A percentile compares a stretch with the other conserved stretches of the same genome.
These are phyloP conservation scores for Hygrocybe punicea DNA, from an alignment of 768 basidiomycete genomes.

Conservation along the genomic window DNA sequence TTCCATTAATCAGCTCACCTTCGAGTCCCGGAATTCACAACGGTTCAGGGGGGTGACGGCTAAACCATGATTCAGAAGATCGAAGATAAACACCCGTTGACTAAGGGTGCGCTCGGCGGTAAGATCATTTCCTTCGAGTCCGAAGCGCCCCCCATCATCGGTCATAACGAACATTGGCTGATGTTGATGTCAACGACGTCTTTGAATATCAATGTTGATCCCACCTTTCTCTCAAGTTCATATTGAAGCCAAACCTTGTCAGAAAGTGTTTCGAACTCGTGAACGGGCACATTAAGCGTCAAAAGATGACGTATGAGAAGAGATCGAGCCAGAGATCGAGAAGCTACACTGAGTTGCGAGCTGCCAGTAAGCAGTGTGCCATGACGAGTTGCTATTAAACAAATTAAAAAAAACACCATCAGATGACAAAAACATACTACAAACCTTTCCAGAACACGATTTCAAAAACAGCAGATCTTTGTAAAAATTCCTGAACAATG, in stretches of 20 bases:
- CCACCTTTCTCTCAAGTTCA: constrained; percentile 40
- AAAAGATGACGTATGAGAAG: constrained; percentile 51
- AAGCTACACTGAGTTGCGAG: constrained; percentile 36
- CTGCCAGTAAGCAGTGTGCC: constrained; percentile 39
- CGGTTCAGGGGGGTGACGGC: constrained; percentile 52
- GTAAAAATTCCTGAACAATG: constrained; percentile 46
- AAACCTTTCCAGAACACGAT: constrained; percentile 62
- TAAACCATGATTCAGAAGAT: constrained; percentile 47
- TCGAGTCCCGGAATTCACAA: constrained; percentile 59
- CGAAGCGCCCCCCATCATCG: constrained; percentile 47
- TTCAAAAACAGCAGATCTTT: constrained; percentile 54
- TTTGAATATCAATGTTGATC: not conserved
- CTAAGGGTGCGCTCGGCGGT: constrained; percentile 33
- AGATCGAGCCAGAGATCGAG: constrained; percentile 50
- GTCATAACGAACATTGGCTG: constrained; percentile 68
- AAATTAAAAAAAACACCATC: not conserved
- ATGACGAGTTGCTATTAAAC: constrained; percentile 42
- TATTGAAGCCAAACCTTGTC: constrained; percentile 53
- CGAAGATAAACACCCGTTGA: constrained; percentile 50
- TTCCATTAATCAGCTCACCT: constrained; percentile 37
- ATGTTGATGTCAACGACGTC: not conserved
- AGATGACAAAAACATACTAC: constrained; percentile 6
- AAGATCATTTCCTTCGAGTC: constrained; percentile 7
- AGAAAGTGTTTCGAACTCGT: constrained; percentile 42
- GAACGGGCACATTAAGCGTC: constrained; percentile 40